These are phyloP conservation scores for Neurospora hispaniola DNA, from an alignment of 495 filamentous ascomycete genomes.

Conservation along the genomic window DNA sequence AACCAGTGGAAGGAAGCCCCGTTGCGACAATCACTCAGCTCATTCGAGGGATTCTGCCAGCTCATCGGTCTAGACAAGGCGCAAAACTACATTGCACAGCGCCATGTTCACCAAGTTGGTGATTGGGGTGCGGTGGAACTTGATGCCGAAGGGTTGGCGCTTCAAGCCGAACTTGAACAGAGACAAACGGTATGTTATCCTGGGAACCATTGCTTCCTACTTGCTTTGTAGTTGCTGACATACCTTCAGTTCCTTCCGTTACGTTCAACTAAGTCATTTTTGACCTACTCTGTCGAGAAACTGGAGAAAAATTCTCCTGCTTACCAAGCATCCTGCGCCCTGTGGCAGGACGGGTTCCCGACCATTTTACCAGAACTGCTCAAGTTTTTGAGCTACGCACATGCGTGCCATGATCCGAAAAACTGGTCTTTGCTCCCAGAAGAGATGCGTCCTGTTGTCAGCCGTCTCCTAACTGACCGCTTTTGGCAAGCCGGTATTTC, in stretches of 20 bases:
- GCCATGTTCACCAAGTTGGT: slow-evolving; percentile 60
- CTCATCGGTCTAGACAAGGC: slow-evolving; percentile 70
- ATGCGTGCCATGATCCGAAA: slow-evolving; percentile 81
- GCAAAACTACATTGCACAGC: slow-evolving; percentile 63
- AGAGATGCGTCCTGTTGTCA: slow-evolving; percentile 68
- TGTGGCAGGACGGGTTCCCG: slow-evolving; percentile 80
- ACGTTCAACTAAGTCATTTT: slow-evolving; percentile 76
- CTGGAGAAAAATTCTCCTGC: slow-evolving; percentile 56
- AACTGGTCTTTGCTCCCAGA: slow-evolving; percentile 74
- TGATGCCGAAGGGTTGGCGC: slow-evolving; percentile 63
- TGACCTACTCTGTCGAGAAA: slow-evolving; percentile 84
- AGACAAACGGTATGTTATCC: slow-evolving; percentile 52
- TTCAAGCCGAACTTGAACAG: slow-evolving; percentile 65
- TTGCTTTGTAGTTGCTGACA: slow-evolving; percentile 3
- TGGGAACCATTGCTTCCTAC: not conserved
- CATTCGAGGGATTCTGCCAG: slow-evolving; percentile 68
- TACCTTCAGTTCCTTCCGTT: slow-evolving; percentile 57
- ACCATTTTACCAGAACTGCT: slow-evolving; percentile 78
- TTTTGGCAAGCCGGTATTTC: slow-evolving; percentile 99
- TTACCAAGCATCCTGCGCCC: slow-evolving; percentile 56
- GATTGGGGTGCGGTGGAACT: slow-evolving; percentile 76
- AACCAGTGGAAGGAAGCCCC: slow-evolving; percentile 66
- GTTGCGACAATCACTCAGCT: slow-evolving; percentile 57
- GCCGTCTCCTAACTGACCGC: slow-evolving; percentile 80
- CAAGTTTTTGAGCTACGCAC: slow-evolving; percentile 77